Evolutionary conservation across 495 filamentous ascomycete genomes (phyloP), one percentile per base, ranked within the genome.

Genomic region (Immersiella caudata): DNA sequence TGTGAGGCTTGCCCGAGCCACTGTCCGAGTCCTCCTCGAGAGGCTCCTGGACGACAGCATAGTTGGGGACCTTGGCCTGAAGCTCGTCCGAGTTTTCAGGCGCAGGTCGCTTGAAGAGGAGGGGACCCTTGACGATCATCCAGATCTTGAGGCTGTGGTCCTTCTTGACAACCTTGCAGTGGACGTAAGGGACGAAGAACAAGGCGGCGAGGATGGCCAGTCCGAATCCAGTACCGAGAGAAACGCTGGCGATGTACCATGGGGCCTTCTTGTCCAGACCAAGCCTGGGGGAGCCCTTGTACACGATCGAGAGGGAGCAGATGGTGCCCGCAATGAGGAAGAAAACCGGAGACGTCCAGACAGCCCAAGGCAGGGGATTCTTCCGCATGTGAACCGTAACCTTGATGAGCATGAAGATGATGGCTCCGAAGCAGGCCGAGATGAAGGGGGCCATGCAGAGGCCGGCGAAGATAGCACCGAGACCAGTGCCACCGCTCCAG

Each of bases 131-230:
- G 63, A 83, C 71, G 49, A 90, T 72, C 67, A 88, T 81, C 68
- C 83, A 90, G 79, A 83, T 84, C 35, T 80, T 83, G 60, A 91
- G 64, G 9, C 82, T 79, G 74, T 82, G 73, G 72, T 91, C 89
- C 24, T 87, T 78, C 63, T 80, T 79, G 71, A 88, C 75, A 29
- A 90, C 79, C 64, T 83, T 81, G 68, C 86, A 85, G 72, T 89
- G 75, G 72, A 90, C 79, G 72, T 81, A 91, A 0, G 88, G 89
- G 26, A 89, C 73, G 74, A 91, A 86, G 81, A 91, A 90, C 68
- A 85, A 70, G 72, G 80, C 78, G 14, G 81, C 70, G 27, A 91
- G 64, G 46, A 83, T 16, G 35, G 84, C 81, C 58, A 85, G 81
- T 27, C 81, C 88, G 46, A 78, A 79, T 68, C 88, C 85, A 24